These are phyloP conservation scores for Mycosphaerelloides madeirae DNA, from an alignment of 2,329 filamentous ascomycete genomes.

Conservation along the genomic window DNA sequence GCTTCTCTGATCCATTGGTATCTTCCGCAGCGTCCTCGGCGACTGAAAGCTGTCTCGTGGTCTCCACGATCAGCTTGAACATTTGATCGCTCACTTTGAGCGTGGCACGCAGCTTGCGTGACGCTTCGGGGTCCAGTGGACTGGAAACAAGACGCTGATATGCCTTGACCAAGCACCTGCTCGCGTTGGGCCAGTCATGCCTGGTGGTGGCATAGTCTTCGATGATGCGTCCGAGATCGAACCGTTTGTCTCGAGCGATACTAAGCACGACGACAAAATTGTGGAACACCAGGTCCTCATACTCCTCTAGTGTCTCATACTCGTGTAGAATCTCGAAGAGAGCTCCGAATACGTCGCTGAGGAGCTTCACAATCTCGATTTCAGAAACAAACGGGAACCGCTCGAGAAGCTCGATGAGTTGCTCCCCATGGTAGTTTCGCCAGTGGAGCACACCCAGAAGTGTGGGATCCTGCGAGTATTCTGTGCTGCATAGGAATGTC, in stretches of 20 bases:
- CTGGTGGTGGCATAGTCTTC: conserved; percentile 83
- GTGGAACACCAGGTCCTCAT: conserved; percentile 88
- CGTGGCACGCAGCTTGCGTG: conserved; percentile 78
- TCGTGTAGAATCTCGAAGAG: conserved; percentile 90
- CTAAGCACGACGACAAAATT: conserved; percentile 83
- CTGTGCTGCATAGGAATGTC: conserved; percentile 89
- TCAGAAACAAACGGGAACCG: conserved; percentile 90
- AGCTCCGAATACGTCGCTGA: conserved; percentile 82
- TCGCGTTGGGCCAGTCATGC: conserved; percentile 92
- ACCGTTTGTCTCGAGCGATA: conserved; percentile 90
- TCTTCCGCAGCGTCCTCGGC: conserved; percentile 34
- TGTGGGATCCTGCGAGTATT: conserved; percentile 86
- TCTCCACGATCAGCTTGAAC: conserved; percentile 90
- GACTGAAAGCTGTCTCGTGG: conserved; percentile 61
- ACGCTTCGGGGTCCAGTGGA: conserved; percentile 75
- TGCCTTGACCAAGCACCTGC: conserved; percentile 78
- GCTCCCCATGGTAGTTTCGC: conserved; percentile 55
- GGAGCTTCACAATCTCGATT: conserved; percentile 92
- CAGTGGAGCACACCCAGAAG: conserved; percentile 80
- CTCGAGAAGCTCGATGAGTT: conserved; percentile 69
- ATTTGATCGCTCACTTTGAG: conserved; percentile 94
- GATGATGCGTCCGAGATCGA: conserved; percentile 84
- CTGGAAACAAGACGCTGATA: conserved; percentile 79
- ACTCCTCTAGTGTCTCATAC: conserved; percentile 83
- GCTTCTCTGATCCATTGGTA: conserved; percentile 78